Evolutionary conservation across 2,329 filamentous ascomycete species (phyloP).

Genomic region (Alternaria burnsii): DNA sequence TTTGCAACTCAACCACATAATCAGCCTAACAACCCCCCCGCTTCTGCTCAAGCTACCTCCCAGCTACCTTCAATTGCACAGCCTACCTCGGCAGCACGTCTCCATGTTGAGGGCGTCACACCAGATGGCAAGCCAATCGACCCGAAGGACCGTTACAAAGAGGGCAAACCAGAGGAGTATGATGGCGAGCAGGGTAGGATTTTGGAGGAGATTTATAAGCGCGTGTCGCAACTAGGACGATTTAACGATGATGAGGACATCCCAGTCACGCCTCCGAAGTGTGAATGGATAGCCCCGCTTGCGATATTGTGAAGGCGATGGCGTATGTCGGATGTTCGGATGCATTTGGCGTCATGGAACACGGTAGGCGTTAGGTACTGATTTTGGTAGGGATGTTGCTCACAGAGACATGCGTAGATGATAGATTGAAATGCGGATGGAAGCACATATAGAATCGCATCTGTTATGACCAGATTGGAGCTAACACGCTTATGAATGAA

Average conservation of each 20-base stretch:
- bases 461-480: background rate
- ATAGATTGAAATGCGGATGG: background rate
- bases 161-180: constrained; percentile 66
- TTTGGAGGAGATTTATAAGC: constrained; percentile 68
- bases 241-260: constrained; percentile 76
- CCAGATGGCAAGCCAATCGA: constrained; percentile 30
- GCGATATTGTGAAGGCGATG: background rate
- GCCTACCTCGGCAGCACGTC: constrained; percentile 17
- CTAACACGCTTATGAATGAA: background rate
- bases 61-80: constrained; percentile 60
- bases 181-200: constrained; percentile 63
- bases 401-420: background rate
- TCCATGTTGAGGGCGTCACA: constrained; percentile 12
- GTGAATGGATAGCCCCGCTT: constrained; percentile 64
- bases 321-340: background rate
- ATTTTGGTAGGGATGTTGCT: background rate
- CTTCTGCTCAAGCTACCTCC: constrained; percentile 1
- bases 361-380: background rate
- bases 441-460: background rate
- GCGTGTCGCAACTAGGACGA: constrained; percentile 69
- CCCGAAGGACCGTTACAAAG: constrained; percentile 63
- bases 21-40: constrained; percentile 64
- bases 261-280: constrained; percentile 78
- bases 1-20: constrained; percentile 40
- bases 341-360: background rate